phyloP scores from a whole-genome alignment of 208 protist genomes.

The Acanthamoeba castellanii region DNA sequence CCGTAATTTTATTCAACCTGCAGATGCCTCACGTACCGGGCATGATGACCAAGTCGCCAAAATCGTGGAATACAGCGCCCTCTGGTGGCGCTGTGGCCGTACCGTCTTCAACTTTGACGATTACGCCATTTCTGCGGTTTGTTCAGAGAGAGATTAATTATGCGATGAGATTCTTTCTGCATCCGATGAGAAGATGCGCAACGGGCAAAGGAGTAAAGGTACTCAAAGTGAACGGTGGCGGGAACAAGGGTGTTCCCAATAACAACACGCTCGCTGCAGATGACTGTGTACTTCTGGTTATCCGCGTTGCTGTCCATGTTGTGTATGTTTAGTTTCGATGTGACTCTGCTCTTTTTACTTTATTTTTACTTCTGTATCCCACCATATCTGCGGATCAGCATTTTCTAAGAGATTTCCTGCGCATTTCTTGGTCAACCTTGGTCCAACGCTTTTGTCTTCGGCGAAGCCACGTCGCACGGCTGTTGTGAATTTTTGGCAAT shows the following conservation, averaged over 20 bases:
- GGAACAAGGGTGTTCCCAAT: conserved; percentile 14
- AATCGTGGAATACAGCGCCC: conserved; percentile 41
- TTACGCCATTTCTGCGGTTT: neutral
- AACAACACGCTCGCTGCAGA: conserved; percentile 48
- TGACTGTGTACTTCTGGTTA: neutral
- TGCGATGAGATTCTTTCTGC: neutral
- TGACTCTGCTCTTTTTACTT: no score
- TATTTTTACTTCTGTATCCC: no score
- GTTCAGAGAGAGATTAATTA: no score
- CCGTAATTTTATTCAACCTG: neutral
- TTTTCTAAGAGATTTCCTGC: no score
- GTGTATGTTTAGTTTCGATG: neutral
- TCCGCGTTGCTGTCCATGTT: conserved; percentile 11
- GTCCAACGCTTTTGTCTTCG: no score
- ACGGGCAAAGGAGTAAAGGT: neutral
- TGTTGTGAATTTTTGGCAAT: no score
- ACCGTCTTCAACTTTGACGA: conserved; percentile 36
- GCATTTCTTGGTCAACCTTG: no score
- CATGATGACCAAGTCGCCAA: conserved; percentile 40
- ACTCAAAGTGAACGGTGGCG: conserved; percentile 40
- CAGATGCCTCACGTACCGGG: neutral
- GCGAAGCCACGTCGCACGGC: neutral
- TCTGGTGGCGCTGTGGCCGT: neutral
- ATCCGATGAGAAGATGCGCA: neutral
- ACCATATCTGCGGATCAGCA: no score